A percentile compares a stretch with the other conserved stretches of the same genome.
Evolutionary conservation across 1,284 basidiomycete species (phyloP).

Genomic region (Amylostereum areolatum): DNA sequence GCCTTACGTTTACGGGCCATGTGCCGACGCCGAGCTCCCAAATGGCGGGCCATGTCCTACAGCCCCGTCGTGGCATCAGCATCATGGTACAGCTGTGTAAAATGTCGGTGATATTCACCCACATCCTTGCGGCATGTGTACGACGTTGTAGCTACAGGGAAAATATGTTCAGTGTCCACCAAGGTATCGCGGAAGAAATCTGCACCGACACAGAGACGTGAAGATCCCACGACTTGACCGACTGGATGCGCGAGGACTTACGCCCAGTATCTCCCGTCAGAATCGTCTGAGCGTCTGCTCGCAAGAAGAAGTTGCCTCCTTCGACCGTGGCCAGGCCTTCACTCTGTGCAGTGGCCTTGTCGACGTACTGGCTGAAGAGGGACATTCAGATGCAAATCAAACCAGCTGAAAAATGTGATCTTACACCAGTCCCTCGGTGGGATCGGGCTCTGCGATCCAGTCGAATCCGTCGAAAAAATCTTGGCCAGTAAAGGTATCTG

Average conservation of each 20-base stretch:
- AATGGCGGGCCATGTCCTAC: constrained; percentile 32
- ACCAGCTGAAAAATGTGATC: constrained; percentile 12
- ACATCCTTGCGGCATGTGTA: constrained; percentile 59
- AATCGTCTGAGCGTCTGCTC: constrained; percentile 43
- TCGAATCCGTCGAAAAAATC: constrained; percentile 45
- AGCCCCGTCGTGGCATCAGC: background rate
- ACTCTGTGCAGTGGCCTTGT: constrained; percentile 21
- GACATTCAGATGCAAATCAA: background rate
- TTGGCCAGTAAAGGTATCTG: constrained; percentile 41
- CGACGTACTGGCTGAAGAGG: constrained; percentile 25
- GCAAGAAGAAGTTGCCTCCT: constrained; percentile 28
- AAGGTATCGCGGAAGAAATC: constrained; percentile 15
- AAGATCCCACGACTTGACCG: constrained; percentile 44
- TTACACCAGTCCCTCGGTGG: constrained; percentile 60
- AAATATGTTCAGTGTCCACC: background rate
- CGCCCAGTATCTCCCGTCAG: constrained; percentile 48
- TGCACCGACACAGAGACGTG: constrained; percentile 47
- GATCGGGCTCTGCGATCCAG: constrained; percentile 48
- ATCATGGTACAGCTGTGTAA: background rate
- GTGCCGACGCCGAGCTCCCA: constrained; percentile 27
- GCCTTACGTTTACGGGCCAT: background rate
- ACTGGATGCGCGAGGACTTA: constrained; percentile 51
- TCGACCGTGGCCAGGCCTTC: constrained; percentile 23
- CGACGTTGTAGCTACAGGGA: constrained; percentile 40
- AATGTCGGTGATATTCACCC: constrained; percentile 36